Conservation (phyloP, 2,329 filamentous ascomycete genomes). For the Bipolaris bicolor region DNA sequence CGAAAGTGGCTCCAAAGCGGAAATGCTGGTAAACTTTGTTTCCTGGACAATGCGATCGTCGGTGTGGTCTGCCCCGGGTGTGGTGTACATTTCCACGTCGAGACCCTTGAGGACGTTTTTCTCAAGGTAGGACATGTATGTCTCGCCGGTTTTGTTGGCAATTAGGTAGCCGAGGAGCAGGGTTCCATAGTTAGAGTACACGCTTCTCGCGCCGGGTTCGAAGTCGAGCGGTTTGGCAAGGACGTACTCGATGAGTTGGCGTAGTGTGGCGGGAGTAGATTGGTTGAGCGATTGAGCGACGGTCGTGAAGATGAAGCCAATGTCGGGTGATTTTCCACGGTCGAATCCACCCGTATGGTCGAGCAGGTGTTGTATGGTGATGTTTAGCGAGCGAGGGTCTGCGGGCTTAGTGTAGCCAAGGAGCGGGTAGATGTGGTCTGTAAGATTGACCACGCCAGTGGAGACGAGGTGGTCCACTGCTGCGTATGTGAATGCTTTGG, state of each 20-base stretch:
- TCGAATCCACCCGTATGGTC: constrained; percentile 30
- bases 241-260: constrained; percentile 30
- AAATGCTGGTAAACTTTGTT: background rate
- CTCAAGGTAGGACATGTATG: constrained; percentile 24
- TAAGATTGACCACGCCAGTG: constrained; percentile 21
- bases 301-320: constrained; percentile 25
- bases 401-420: constrained; percentile 23
- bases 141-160: constrained; percentile 19
- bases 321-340: constrained; percentile 21
- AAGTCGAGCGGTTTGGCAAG: constrained; percentile 24
- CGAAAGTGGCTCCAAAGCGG: background rate
- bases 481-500: constrained; percentile 31
- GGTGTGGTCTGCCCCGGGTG: constrained; percentile 11
- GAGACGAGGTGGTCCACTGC: constrained; percentile 23
- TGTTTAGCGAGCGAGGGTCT: constrained; percentile 25
- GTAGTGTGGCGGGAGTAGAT: constrained; percentile 21
- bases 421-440: constrained; percentile 26
- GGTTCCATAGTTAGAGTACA: constrained; percentile 30
- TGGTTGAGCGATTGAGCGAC: constrained; percentile 27
- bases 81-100: constrained; percentile 20
- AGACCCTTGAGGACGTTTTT: constrained; percentile 21
- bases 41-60: background rate
- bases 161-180: constrained; percentile 28
- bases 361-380: constrained; percentile 31
- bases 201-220: constrained; percentile 20